Evolutionary conservation across 2,329 filamentous ascomycete genomes (phyloP).

Genomic region (Epichloe coenophiala): DNA sequence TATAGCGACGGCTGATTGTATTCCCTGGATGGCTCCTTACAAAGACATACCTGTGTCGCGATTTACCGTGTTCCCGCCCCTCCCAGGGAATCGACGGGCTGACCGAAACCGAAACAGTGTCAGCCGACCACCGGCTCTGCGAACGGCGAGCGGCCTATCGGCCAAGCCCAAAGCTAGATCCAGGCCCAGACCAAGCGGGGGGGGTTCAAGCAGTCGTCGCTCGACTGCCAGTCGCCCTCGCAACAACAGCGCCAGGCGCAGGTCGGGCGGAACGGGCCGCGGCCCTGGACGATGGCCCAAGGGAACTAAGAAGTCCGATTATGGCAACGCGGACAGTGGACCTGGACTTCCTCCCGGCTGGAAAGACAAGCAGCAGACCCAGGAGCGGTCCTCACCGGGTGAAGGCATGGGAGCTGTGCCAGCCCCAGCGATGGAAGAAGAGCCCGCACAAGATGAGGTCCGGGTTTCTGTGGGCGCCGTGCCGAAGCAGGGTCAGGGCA

Average conservation of each 20-base stretch:
- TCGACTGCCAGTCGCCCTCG: constrained; percentile 26
- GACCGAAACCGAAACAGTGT: constrained; percentile 31
- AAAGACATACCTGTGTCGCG: constrained; percentile 51
- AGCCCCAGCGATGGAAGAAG: constrained; percentile 9
- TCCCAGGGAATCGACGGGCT: constrained; percentile 34
- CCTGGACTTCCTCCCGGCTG: constrained; percentile 49
- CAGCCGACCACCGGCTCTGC: constrained; percentile 23
- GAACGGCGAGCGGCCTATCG: constrained; percentile 23
- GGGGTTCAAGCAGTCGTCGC: constrained; percentile 15
- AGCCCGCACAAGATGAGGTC: constrained; percentile 20
- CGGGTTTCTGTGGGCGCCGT: constrained; percentile 17
- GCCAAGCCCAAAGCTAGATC: constrained; percentile 25
- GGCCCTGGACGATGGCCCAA: constrained; percentile 55
- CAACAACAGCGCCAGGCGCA: constrained; percentile 32
- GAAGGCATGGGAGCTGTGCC: constrained; percentile 5
- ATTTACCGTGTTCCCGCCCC: constrained; percentile 66
- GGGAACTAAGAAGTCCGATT: constrained; percentile 54
- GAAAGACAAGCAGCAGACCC: constrained; percentile 21
- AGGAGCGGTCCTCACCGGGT: constrained; percentile 8
- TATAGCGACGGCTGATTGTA: constrained; percentile 9
- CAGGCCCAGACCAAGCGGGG: constrained; percentile 27
- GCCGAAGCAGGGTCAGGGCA: constrained; percentile 6
- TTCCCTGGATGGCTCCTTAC: constrained; percentile 35
- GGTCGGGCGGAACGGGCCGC: constrained; percentile 48
- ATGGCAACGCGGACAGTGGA: constrained; percentile 52